Evolutionary conservation across 371 early-diverging fungal genomes (phyloP), one percentile per base, ranked within the genome.

Genomic region (Saksenaea vasiformis): DNA sequence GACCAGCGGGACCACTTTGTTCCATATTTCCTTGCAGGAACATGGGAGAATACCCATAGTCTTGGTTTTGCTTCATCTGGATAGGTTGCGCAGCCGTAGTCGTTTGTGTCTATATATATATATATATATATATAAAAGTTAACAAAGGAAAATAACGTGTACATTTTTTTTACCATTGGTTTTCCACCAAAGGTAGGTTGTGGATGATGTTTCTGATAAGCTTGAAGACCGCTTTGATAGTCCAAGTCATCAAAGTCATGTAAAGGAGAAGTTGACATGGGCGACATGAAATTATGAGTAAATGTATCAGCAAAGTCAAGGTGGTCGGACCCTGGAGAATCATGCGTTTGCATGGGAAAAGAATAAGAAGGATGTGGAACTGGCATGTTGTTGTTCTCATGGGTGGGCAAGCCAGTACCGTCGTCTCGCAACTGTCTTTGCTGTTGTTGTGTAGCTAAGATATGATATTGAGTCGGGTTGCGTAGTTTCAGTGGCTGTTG

Each of bases 211-310:
- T 55, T 54, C 4, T 26, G 26, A 37, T 53, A 61, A 14, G 58
- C 38, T 28, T 58, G 58, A 26, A 58, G 58, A 22, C 51, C 51
- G 11, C 22, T 47, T 28, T 65, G 69, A 31, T 62, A 39, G 22
- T 70, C 65, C 19, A 65, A 62, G 71, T 14, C 67, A 41, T 67
- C 67, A 44, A 67, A 57, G 34, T 61, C 61, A 8, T 67, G 61
- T n/a, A 67, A 58, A 54, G 51, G 51, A 1, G 36, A 36, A 1
- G 37, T 36, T n/a, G 61, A 53, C 54, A 54, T 54, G 28, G 61
- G 61, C 7, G 54, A 53, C 54, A 61, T 36, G 36, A 61, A 61
- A 36, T 31, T 36, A 14, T 41, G 41, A 13, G 41, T 27, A 34
- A 61, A 54, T 58, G 38, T 39, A 24, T 58, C 58, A 10, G 26